Evolutionary conservation across 306 rosid genomes (phyloP).

Genomic region (Rosa rugosa): DNA sequence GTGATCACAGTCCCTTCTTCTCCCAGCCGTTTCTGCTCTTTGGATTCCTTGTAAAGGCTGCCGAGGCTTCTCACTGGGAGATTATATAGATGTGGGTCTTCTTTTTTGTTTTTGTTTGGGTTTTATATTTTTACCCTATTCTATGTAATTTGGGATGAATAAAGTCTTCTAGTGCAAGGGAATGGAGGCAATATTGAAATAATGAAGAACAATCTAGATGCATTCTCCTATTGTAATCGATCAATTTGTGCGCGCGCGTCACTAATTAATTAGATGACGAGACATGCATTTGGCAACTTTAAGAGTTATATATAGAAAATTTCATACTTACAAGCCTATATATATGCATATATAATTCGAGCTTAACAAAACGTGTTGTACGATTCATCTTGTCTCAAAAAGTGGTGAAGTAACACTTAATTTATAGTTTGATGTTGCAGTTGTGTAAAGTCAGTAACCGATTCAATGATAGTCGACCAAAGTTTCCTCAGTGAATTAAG

Average conservation of each 20-base stretch:
- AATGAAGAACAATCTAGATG: not conserved
- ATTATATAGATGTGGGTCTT: not conserved
- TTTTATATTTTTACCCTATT: not conserved
- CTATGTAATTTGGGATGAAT: not conserved
- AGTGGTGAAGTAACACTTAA: no score
- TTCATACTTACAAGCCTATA: no score
- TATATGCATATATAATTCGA: no score
- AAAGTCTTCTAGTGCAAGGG: not conserved
- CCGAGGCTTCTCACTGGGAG: conserved; percentile 6
- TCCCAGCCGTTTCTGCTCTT: conserved; percentile 79
- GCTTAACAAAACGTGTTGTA: not conserved
- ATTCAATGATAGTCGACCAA: not conserved
- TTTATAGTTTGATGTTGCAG: no score
- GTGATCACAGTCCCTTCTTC: conserved; percentile 88
- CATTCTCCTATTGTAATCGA: not conserved
- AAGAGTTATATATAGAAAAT: not conserved
- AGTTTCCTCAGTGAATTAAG: not conserved
- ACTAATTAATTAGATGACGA: not conserved
- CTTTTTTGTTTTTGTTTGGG: not conserved
- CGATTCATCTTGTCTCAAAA: not conserved
- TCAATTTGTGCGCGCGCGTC: not conserved
- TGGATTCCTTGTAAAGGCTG: conserved; percentile 68
- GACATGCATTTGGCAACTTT: not conserved
- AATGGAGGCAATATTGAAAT: not conserved
- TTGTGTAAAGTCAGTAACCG: no score